A percentile compares a stretch with the other conserved stretches of the same genome.
Conservation (phyloP, 495 filamentous ascomycete species). For the Xylaria palmicola region DNA sequence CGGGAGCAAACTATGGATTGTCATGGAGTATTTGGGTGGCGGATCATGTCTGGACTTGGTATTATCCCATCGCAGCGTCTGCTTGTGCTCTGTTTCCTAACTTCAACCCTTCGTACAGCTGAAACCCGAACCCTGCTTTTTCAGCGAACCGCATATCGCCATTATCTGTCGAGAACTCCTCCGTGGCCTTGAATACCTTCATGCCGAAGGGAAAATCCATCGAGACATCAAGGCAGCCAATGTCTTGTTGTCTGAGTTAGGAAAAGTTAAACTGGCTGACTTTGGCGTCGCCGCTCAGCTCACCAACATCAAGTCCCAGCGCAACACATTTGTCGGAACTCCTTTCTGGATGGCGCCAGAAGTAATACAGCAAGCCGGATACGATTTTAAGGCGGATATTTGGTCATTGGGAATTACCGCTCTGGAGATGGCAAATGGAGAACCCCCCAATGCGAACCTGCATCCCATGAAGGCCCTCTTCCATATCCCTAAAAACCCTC, state of each 20-base stretch:
- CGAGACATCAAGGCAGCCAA: conserved; percentile 98
- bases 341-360: conserved; percentile 99
- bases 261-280: conserved; percentile 94
- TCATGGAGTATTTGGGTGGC: conserved; percentile 96
- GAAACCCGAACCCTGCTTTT: conserved; percentile 90
- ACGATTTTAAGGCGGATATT: conserved; percentile 96
- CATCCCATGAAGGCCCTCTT: conserved; percentile 99
- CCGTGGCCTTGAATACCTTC: conserved; percentile 87
- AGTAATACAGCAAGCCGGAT: conserved; percentile 94
- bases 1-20: conserved; percentile 96
- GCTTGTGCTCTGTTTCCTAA: conserved; percentile 15
- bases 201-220: conserved; percentile 93
- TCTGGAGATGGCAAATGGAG: conserved; percentile 88
- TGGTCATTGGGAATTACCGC: conserved; percentile 98
- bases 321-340: conserved; percentile 98
- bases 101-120: conserved; percentile 54
- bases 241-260: conserved; percentile 78
- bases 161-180: conserved; percentile 93
- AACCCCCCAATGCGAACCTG: conserved; percentile 84
- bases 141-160: conserved; percentile 88
- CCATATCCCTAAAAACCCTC: conserved; percentile 87
- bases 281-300: conserved; percentile 97
- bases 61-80: conserved; percentile 24
- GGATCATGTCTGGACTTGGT: conserved; percentile 93
- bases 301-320: conserved; percentile 95